phyloP scores from a whole-genome alignment of 257 asterid species.

The Gentiana straminea region DNA sequence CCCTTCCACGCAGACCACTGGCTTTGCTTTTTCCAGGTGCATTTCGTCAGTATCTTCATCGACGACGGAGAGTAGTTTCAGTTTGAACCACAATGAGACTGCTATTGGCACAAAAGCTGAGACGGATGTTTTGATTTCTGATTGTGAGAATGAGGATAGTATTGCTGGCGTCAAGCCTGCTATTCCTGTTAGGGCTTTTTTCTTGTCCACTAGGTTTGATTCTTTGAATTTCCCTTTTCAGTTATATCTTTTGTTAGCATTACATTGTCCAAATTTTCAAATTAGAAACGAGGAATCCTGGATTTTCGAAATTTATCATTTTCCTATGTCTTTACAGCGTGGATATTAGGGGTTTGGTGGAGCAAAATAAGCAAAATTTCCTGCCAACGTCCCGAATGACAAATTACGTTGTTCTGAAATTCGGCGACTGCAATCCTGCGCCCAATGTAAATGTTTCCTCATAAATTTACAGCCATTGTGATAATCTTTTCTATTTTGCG shows the following conservation, averaged over 20 bases:
- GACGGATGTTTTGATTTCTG: conserved; percentile 13
- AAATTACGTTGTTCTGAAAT: conserved; percentile 76
- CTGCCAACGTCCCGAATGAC: conserved; percentile 90
- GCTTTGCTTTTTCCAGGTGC: conserved; percentile 27
- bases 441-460: conserved; percentile 34
- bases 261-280: neutral
- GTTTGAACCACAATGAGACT: conserved; percentile 37
- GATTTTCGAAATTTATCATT: neutral
- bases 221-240: neutral
- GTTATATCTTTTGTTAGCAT: neutral
- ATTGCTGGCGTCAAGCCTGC: conserved; percentile 26
- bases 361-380: conserved; percentile 68
- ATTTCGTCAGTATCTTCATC: conserved; percentile 44
- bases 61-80: conserved; percentile 32
- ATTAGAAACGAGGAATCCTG: neutral
- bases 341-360: conserved; percentile 80
- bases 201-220: conserved; percentile 82
- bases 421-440: conserved; percentile 50
- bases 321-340: conserved; percentile 42
- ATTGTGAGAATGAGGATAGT: conserved; percentile 30
- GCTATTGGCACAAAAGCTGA: conserved; percentile 13
- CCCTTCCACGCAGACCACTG: conserved; percentile 17
- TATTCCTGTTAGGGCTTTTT: conserved; percentile 83
- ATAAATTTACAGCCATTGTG: neutral
- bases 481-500: neutral